Percentiles rank a stretch among this genome's conserved stretches.
phyloP scores from a whole-genome alignment of 768 basidiomycete genomes.

The Clitopilus hobsonii region DNA sequence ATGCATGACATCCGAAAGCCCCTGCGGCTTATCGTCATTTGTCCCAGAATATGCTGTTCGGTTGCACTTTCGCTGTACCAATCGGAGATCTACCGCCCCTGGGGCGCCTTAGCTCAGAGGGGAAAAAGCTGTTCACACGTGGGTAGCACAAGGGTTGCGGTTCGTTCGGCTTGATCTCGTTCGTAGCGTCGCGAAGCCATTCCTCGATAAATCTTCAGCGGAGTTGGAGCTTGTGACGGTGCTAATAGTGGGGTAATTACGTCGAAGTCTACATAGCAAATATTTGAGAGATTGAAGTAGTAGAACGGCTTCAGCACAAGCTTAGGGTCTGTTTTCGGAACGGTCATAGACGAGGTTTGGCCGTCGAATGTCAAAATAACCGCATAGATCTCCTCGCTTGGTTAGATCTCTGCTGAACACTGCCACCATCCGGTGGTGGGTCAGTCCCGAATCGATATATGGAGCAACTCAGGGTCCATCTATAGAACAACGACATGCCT shows the following conservation, averaged over 20 bases:
- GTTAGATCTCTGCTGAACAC: neutral
- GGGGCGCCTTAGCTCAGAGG: conserved; percentile 26
- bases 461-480: neutral
- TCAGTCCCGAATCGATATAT: neutral
- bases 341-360: neutral
- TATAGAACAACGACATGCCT: neutral
- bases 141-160: conserved; percentile 16
- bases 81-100: conserved; percentile 25
- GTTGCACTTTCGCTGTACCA: conserved; percentile 25
- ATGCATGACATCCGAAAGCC: neutral
- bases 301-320: no score
- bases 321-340: neutral
- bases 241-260: neutral
- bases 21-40: conserved; percentile 18
- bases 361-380: neutral
- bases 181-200: neutral
- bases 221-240: conserved; percentile 13
- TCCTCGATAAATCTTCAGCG: conserved; percentile 13
- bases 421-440: neutral
- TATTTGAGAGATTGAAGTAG: no score
- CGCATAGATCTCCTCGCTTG: neutral
- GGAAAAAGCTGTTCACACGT: conserved; percentile 28
- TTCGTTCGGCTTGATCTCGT: conserved; percentile 22
- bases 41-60: conserved; percentile 21
- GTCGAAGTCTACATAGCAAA: no score